Percentiles rank a stretch among this genome's conserved stretches.
Conservation (phyloP, 2,329 filamentous ascomycete species). For the Fusarium penzigii region DNA sequence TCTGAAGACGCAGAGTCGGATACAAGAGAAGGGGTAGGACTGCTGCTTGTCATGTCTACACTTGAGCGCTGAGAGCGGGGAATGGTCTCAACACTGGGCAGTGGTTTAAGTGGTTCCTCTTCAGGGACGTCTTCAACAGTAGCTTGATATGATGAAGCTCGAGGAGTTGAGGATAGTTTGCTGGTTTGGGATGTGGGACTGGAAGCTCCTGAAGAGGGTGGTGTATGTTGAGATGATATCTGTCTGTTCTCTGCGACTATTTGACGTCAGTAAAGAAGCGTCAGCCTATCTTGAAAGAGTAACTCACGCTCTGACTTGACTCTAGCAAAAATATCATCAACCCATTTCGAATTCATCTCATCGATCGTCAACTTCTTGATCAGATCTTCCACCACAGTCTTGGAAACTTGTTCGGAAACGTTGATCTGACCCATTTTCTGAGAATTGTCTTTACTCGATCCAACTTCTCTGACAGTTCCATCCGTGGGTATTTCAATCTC, state of each 20-base stretch:
- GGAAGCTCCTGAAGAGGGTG: slow-evolving; percentile 20
- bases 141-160: slow-evolving; percentile 13
- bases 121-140: slow-evolving; percentile 22
- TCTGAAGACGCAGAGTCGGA: slow-evolving; percentile 24
- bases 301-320: slow-evolving; percentile 30
- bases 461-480: slow-evolving; percentile 8
- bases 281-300: neutral
- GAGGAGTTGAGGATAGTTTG: slow-evolving; percentile 3
- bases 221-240: slow-evolving; percentile 12
- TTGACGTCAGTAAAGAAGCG: neutral
- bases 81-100: neutral
- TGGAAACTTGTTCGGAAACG: slow-evolving; percentile 23
- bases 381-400: slow-evolving; percentile 28
- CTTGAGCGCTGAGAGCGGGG: slow-evolving; percentile 1
- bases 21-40: slow-evolving; percentile 18
- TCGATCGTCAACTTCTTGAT: slow-evolving; percentile 25
- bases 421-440: slow-evolving; percentile 23
- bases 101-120: neutral
- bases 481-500: slow-evolving; percentile 21
- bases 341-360: slow-evolving; percentile 28
- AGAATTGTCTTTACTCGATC: slow-evolving; percentile 20
- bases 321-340: slow-evolving; percentile 30
- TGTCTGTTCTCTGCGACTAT: slow-evolving; percentile 21
- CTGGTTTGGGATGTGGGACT: slow-evolving; percentile 19
- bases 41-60: slow-evolving; percentile 3